Conservation (phyloP, 768 basidiomycete genomes). For the Trametes gibbosa region DNA sequence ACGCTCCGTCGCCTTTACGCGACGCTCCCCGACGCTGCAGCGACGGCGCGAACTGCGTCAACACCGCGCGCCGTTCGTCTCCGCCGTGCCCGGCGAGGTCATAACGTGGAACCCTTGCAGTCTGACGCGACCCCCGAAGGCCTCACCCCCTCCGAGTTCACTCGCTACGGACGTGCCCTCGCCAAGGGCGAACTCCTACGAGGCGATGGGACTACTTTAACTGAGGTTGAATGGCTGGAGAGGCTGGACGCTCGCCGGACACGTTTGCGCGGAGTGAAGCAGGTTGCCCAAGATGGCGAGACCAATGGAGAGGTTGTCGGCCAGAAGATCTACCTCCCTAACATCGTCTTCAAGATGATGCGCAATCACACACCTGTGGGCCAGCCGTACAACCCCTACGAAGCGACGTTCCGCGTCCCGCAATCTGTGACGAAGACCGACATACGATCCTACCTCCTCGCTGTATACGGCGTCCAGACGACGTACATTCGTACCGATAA, state of each 20-base stretch:
- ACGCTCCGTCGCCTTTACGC: slow-evolving; percentile 41
- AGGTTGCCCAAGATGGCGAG: slow-evolving; percentile 37
- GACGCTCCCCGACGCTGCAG: slow-evolving; percentile 39
- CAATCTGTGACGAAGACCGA: slow-evolving; percentile 90
- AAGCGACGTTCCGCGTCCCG: slow-evolving; percentile 93
- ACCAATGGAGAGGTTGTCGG: slow-evolving; percentile 61
- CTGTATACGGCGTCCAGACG: slow-evolving; percentile 84
- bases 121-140: slow-evolving; percentile 53
- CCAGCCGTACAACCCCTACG: slow-evolving; percentile 88
- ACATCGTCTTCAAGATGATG: slow-evolving; percentile 77
- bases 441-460: slow-evolving; percentile 77
- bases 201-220: slow-evolving; percentile 33
- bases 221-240: slow-evolving; percentile 59
- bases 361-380: slow-evolving; percentile 77
- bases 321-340: slow-evolving; percentile 85
- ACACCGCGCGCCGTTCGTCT: slow-evolving; percentile 72
- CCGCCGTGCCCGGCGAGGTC: slow-evolving; percentile 55
- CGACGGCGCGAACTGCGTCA: slow-evolving; percentile 60
- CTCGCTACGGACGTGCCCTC: slow-evolving; percentile 56
- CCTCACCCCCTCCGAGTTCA: slow-evolving; percentile 63
- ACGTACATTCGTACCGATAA: slow-evolving; percentile 97
- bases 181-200: slow-evolving; percentile 48
- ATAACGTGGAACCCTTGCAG: slow-evolving; percentile 34
- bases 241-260: slow-evolving; percentile 54
- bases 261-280: slow-evolving; percentile 63